phyloP scores from a whole-genome alignment of 257 asterid genomes.

The Solanum chmielewskii region DNA sequence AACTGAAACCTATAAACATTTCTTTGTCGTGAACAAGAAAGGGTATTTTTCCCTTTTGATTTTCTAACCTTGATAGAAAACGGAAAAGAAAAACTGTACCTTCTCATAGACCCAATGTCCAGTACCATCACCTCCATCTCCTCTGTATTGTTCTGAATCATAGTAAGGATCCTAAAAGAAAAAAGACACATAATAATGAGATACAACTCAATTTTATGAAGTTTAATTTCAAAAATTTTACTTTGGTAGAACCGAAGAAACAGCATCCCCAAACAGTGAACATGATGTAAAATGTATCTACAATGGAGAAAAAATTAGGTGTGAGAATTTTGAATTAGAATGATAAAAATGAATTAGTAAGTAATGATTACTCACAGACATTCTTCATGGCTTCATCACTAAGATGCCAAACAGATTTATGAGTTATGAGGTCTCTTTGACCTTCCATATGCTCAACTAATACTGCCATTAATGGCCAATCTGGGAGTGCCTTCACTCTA shows the following conservation, averaged over 20 bases:
- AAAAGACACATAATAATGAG: not conserved
- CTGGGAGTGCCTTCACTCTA: conserved; percentile 47
- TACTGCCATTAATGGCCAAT: conserved; percentile 85
- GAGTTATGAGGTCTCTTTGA: conserved; percentile 72
- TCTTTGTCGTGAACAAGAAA: not conserved
- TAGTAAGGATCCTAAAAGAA: conserved; percentile 63
- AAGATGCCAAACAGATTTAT: conserved; percentile 83
- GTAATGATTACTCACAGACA: conserved; percentile 4
- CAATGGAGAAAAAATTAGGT: not conserved
- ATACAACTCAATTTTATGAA: not conserved
- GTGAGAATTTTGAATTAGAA: too few relatives aligned
- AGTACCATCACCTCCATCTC: conserved; percentile 83
- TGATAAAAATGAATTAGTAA: not conserved
- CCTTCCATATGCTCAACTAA: conserved; percentile 77
- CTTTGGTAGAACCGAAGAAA: conserved; percentile 70
- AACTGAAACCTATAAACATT: not conserved
- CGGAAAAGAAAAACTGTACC: conserved; percentile 17
- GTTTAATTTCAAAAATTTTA: conserved; percentile 3
- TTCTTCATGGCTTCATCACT: conserved; percentile 77
- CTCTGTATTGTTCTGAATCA: conserved; percentile 67
- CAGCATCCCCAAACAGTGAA: conserved; percentile 90
- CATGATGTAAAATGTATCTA: conserved; percentile 75
- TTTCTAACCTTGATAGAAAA: not conserved
- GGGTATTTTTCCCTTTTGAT: not conserved
- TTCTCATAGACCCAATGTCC: conserved; percentile 89